Base-by-base conservation (phyloP, 2,329 filamentous ascomycete species). In the Hyphodiscus sp. region DNA sequence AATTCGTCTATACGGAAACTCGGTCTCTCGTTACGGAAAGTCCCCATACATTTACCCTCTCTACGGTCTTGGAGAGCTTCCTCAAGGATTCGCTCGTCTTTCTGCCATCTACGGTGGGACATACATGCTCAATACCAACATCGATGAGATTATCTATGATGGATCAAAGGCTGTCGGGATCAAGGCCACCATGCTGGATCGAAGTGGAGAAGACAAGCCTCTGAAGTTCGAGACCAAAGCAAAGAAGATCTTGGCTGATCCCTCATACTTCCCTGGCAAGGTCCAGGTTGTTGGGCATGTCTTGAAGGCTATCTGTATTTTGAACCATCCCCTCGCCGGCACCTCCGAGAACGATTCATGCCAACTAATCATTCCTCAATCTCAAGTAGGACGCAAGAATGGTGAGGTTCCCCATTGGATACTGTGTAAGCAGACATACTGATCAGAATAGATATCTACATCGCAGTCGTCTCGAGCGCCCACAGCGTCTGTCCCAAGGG, bases 41-140 rank as follows among this genome's bases (percentile, higher is more conserved):
- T 97, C 91, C 13, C 95, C 94, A 45, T 99, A 97, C 78, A 97
- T 99, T 76, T 99, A 99, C 79, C 95, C 94, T 47, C 85, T 97
- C 30, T 99, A 99, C 76, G 94, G 94, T 58, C 84, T 99, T 48
- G 94, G 89, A 70, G 94, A 99, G 77, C 86, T 99, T 53, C 95
- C 94, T 38, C 94, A 99, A 75, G 92, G 92, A 56, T 99, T 99
- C 67, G 94, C 94, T 59, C 91, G 94, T 72, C 82, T 99, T 51
- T 96, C 91, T 42, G 94, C 94, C 71, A 97, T 99, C 74, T 97
- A 99, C 70, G 94, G 94, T 61, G 94, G 94, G 64, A 99, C 94
- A 49, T 99, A 99, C 76, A 99, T 99, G 91, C 86, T 99, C 67
- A 97, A 97, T 79, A 95, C 94, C 63, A 84, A 85, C 63, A 81